Conservation (phyloP, 495 filamentous ascomycete species). For the Penicillium simplicissimum region DNA sequence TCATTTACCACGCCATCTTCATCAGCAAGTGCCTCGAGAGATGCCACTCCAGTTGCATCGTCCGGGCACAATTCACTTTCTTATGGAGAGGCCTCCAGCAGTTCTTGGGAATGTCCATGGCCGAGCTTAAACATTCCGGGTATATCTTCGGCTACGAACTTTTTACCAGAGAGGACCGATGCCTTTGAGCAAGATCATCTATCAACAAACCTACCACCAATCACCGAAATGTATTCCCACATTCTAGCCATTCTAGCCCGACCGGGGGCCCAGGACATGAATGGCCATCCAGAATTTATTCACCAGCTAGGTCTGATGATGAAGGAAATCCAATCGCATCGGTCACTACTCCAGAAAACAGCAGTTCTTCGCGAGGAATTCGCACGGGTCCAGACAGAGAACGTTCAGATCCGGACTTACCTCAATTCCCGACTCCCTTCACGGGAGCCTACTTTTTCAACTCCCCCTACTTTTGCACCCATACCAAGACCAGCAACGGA, state of each 20-base stretch:
- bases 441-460: constrained; percentile 8
- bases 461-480: constrained; percentile 9
- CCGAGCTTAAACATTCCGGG: not conserved
- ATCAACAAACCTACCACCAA: constrained; percentile 8
- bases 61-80: constrained; percentile 3
- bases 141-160: not conserved
- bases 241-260: constrained; percentile 13
- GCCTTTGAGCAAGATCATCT: constrained; percentile 3
- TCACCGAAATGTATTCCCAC: constrained; percentile 19
- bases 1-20: constrained; percentile 10
- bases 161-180: not conserved
- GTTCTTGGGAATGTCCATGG: not conserved
- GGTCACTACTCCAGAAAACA: constrained; percentile 15
- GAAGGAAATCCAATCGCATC: constrained; percentile 24
- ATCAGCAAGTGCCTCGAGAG: constrained; percentile 14
- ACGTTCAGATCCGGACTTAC: constrained; percentile 25
- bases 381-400: constrained; percentile 23
- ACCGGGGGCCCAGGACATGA: not conserved
- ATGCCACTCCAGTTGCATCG: constrained; percentile 15
- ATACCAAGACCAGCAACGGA: constrained; percentile 18
- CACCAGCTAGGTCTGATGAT: constrained; percentile 27
- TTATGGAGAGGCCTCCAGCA: not conserved
- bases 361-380: constrained; percentile 27
- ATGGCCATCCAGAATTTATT: constrained; percentile 16
- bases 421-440: constrained; percentile 21